Percentiles rank a stretch among this genome's conserved stretches.
Conservation (phyloP, 305 asterid genomes). For the Fraxinus sp. region DNA sequence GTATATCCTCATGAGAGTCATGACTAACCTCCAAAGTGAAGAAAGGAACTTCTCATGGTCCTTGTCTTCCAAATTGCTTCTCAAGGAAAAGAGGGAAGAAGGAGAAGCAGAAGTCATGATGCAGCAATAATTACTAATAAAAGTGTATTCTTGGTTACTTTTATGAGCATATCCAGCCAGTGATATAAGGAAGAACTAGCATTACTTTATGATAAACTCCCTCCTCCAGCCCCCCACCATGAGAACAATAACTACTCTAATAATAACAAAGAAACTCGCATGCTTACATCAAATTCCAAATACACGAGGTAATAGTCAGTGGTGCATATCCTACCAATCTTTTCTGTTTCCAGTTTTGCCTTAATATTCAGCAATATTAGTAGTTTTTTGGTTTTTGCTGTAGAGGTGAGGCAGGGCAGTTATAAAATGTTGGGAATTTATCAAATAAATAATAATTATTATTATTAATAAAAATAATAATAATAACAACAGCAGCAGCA, state of each 20-base stretch:
- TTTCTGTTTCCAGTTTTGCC: not conserved
- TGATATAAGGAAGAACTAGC: not conserved
- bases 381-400: not conserved
- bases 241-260: not conserved
- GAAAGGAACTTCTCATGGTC: not conserved
- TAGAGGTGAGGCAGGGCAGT: not conserved
- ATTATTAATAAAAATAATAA: not conserved
- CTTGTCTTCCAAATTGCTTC: not conserved
- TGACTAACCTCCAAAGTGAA: conserved; percentile 5
- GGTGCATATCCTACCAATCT: not conserved
- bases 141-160: not conserved
- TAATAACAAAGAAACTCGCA: not conserved
- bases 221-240: not conserved
- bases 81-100: not conserved
- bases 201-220: not conserved
- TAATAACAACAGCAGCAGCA: not conserved
- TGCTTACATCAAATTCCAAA: not conserved
- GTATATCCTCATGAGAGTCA: conserved; percentile 1
- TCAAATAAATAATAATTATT: not conserved
- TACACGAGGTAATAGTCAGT: not conserved
- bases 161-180: not conserved
- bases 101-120: not conserved
- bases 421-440: not conserved
- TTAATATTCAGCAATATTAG: not conserved
- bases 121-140: conserved; percentile 1